Evolutionary conservation across 495 filamentous ascomycete species (phyloP).

Genomic region (Penicillium malachiteum): DNA sequence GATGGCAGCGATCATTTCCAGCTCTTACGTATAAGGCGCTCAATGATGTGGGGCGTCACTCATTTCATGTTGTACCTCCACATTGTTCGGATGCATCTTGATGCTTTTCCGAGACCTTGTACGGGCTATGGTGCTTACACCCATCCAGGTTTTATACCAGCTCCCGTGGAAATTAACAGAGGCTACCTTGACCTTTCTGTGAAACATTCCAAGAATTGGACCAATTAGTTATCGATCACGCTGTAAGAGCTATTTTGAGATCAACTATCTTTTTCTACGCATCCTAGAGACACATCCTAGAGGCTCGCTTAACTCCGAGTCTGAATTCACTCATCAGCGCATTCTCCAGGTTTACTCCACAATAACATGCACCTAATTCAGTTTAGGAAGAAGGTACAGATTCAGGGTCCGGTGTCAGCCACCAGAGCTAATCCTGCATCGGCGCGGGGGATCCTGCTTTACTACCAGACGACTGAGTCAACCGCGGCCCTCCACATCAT

Average conservation of each 20-base stretch:
- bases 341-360: no score
- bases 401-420: neutral
- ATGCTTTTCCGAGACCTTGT: neutral
- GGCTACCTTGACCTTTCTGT: no score
- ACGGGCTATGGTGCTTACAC: neutral
- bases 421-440: neutral
- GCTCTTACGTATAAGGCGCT: neutral
- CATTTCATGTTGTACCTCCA: neutral
- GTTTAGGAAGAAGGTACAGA: neutral
- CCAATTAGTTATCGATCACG: neutral
- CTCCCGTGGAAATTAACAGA: neutral
- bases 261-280: neutral
- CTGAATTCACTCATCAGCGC: neutral
- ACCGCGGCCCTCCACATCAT: neutral
- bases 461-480: neutral
- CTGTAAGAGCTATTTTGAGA: neutral
- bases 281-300: neutral
- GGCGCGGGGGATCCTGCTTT: neutral
- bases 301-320: constrained; percentile 8
- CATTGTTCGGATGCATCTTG: neutral
- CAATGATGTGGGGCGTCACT: neutral
- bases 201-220: neutral
- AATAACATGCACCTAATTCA: neutral
- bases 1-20: neutral
- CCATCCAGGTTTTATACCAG: neutral